phyloP scores from a whole-genome alignment of 331 rosid genomes.

The Malus hybrid region DNA sequence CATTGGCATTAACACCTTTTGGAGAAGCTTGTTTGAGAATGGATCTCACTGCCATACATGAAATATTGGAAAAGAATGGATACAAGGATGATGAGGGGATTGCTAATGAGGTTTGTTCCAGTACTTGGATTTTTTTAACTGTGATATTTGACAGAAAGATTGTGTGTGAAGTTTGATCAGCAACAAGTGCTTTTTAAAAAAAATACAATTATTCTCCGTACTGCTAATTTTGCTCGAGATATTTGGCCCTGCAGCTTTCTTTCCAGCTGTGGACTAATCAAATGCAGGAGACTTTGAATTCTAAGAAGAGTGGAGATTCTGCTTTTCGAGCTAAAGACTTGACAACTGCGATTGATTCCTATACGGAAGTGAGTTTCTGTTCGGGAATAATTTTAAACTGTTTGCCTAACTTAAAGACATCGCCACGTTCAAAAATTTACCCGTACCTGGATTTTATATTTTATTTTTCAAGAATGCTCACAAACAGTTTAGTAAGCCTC shows the following conservation, averaged over 20 bases:
- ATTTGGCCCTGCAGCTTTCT: constrained; percentile 68
- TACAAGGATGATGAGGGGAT: constrained; percentile 97
- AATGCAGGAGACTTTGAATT: constrained; percentile 88
- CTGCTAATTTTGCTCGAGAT: background rate
- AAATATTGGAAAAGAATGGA: constrained; percentile 82
- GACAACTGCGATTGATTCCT: constrained; percentile 64
- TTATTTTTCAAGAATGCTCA: background rate
- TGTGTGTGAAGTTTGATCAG: background rate
- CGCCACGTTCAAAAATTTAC: background rate
- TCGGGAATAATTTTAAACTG: background rate
- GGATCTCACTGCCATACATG: constrained; percentile 91
- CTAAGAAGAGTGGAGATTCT: constrained; percentile 83
- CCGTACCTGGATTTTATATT: background rate
- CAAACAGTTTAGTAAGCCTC: background rate
- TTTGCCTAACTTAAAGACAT: background rate
- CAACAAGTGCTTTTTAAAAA: background rate
- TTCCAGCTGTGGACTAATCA: constrained; percentile 93
- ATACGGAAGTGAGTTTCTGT: constrained; percentile 62
- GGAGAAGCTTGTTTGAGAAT: constrained; percentile 87
- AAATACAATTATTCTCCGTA: background rate
- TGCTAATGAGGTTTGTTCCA: constrained; percentile 75
- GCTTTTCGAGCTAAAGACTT: constrained; percentile 87
- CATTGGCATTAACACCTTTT: constrained; percentile 65
- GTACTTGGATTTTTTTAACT: background rate
- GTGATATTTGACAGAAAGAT: background rate